These are phyloP conservation scores for Trametes punicea DNA, from an alignment of 768 basidiomycete species.

Conservation along the genomic window DNA sequence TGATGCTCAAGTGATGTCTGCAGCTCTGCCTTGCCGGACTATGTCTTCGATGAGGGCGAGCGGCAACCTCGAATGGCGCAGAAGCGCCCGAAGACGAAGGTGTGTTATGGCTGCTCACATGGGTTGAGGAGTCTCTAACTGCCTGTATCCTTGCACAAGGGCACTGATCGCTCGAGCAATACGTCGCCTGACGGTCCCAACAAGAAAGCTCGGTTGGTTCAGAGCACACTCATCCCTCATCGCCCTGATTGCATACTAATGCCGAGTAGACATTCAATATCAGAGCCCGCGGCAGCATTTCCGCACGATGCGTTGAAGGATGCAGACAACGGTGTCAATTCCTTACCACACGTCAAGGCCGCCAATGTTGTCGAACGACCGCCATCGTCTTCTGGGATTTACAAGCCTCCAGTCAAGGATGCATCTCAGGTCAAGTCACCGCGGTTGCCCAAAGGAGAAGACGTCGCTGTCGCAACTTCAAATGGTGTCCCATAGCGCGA, in stretches of 20 bases:
- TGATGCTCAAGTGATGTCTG: slow-evolving; percentile 6
- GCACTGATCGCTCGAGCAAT: slow-evolving; percentile 56
- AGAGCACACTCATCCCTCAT: background rate
- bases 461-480: slow-evolving; percentile 50
- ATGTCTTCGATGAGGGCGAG: slow-evolving; percentile 79
- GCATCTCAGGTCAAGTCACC: slow-evolving; percentile 52
- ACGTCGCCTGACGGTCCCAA: slow-evolving; percentile 67
- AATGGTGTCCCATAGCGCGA: slow-evolving; percentile 30
- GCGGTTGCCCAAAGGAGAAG: slow-evolving; percentile 61
- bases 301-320: slow-evolving; percentile 16
- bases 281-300: slow-evolving; percentile 6
- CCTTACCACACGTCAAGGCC: slow-evolving; percentile 12
- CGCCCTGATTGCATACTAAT: background rate
- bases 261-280: slow-evolving; percentile 10
- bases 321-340: slow-evolving; percentile 9
- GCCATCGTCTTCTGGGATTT: slow-evolving; percentile 37
- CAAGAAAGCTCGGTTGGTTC: slow-evolving; percentile 69
- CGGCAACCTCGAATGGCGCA: slow-evolving; percentile 65
- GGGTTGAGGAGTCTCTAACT: background rate
- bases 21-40: slow-evolving; percentile 75
- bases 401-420: slow-evolving; percentile 37
- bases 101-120: slow-evolving; percentile 32
- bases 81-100: slow-evolving; percentile 74
- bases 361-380: slow-evolving; percentile 37
- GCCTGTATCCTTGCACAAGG: slow-evolving; percentile 39